Base-by-base conservation (phyloP, 2,329 filamentous ascomycete genomes). In the Huntiella savannae region DNA sequence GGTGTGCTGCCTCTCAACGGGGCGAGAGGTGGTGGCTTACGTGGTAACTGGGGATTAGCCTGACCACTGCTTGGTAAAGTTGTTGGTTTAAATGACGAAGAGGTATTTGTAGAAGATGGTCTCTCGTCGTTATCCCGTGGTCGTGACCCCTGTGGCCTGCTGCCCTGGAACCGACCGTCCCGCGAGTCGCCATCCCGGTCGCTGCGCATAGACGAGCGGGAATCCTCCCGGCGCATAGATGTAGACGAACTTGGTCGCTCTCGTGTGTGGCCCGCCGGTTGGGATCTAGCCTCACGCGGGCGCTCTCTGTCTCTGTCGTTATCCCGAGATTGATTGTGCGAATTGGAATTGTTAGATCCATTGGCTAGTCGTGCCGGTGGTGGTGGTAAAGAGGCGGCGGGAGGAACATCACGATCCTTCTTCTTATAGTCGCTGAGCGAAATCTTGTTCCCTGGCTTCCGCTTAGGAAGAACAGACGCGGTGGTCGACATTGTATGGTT, bases 401-500 rank as follows among this genome's bases (percentile, higher is more conserved):
- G 12, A 12, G 44, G 22, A 32, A 33, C 19, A 39, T 36, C 28
- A 28, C 22, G 32, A 17, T 59, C 60, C 56, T 68, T 69, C 51
- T 70, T 75, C 58, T 70, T 71, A 53, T 75, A 76, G 56, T 75
- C 72, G 57, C 68, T 71, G 50, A 76, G 58, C 11, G 71, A 73
- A 52, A 75, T 56, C 57, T 74, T 73, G 42, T 59, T 63, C 39
- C 58, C 55, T 13, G 59, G 55, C 61, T 71, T 73, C 58, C 67
- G 73, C 54, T 68, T 64, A 50, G 58, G 58, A 51, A 58, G 62
- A 43, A 58, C 58, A 52, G 63, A 59, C 45, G 63, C 53, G 50
- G 57, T 58, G 47, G 60, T 57, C 38, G 58, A 53, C 48, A 44
- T 33, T n/a, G 60, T 59, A 35, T 62, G 63, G 8, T 62, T 61